Conservation (phyloP, 2,329 filamentous ascomycete species). For the Trichoderma simmonsii region DNA sequence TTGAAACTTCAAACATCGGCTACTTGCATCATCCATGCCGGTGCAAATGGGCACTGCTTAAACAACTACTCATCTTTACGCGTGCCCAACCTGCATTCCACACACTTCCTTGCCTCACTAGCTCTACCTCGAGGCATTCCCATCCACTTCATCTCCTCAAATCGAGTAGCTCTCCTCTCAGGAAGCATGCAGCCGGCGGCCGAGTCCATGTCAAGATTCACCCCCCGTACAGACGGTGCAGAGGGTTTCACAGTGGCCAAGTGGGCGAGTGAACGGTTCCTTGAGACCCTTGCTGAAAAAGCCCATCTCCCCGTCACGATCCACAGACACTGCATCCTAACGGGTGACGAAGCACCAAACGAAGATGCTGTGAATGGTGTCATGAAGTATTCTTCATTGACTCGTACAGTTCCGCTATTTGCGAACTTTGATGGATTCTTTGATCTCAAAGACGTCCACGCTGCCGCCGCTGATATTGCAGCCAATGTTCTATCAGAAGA, state of each 20-base stretch:
- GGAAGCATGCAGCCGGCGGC: not conserved
- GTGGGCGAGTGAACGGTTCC: not conserved
- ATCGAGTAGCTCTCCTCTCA: not conserved
- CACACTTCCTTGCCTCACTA: not conserved
- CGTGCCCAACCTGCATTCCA: not conserved
- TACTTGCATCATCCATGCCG: not conserved
- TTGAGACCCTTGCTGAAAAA: not conserved
- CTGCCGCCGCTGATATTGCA: not conserved
- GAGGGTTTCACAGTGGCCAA: not conserved
- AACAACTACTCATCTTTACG: not conserved
- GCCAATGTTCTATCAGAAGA: not conserved
- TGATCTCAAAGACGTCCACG: not conserved
- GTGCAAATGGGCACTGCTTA: not conserved
- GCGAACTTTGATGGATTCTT: not conserved
- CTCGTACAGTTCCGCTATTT: not conserved
- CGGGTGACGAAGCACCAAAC: not conserved
- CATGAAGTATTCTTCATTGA: not conserved
- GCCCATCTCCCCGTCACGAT: not conserved
- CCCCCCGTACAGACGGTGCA: not conserved
- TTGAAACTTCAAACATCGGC: not conserved
- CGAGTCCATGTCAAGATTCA: not conserved
- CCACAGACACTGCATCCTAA: not conserved
- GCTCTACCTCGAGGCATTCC: not conserved
- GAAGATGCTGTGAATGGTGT: not conserved
- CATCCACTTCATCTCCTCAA: not conserved